A percentile compares a stretch with the other conserved stretches of the same genome.
Evolutionary conservation across 1,284 basidiomycete species (phyloP).

Genomic region (Rhodotorula glutinis): DNA sequence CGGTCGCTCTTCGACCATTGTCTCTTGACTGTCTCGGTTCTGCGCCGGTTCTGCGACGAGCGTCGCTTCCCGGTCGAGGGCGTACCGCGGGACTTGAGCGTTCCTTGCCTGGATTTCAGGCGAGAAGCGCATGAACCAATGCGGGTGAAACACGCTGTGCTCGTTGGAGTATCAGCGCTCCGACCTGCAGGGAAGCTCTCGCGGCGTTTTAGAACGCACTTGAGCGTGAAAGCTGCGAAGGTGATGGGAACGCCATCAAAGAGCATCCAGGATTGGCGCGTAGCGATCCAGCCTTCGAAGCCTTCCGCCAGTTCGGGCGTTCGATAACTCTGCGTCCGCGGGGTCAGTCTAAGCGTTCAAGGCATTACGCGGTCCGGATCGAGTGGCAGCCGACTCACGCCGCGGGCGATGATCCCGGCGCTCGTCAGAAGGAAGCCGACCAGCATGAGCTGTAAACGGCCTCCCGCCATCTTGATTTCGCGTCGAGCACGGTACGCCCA

Average conservation of each 20-base stretch:
- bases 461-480: neutral
- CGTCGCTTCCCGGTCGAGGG: no score
- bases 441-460: conserved; percentile 7
- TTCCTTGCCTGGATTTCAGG: neutral
- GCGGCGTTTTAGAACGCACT: no score
- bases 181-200: no score
- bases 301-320: conserved; percentile 27
- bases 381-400: neutral
- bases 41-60: neutral
- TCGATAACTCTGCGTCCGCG: conserved; percentile 10
- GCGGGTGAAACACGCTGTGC: conserved; percentile 23
- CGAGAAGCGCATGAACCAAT: conserved; percentile 15
- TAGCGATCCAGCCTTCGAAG: conserved; percentile 17
- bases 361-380: no score
- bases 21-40: neutral
- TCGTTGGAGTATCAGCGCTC: no score
- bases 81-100: no score
- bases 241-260: conserved; percentile 22
- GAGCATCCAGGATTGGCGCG: conserved; percentile 13
- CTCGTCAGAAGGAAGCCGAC: conserved; percentile 3
- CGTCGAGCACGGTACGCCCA: conserved; percentile 2
- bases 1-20: neutral
- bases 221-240: conserved; percentile 10
- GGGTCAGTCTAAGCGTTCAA: neutral
- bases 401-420: conserved; percentile 19